phyloP scores from a whole-genome alignment of 2,329 filamentous ascomycete species.

The Aurifilum marmelostoma region DNA sequence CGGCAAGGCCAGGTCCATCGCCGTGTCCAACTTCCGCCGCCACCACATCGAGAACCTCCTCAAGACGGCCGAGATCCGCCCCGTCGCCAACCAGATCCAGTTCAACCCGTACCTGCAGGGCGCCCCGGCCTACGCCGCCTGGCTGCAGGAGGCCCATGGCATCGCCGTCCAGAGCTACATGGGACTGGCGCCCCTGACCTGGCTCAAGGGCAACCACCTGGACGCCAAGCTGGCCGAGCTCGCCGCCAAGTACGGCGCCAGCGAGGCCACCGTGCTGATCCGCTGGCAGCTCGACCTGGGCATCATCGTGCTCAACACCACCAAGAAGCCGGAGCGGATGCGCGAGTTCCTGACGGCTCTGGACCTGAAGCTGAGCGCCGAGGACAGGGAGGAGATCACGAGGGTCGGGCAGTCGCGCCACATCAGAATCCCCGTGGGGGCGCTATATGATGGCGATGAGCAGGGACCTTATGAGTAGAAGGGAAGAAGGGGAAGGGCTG shows the following conservation, averaged over 20 bases:
- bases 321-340: conserved; percentile 38
- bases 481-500: background rate
- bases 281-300: conserved; percentile 33
- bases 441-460: conserved; percentile 12
- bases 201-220: conserved; percentile 30
- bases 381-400: conserved; percentile 39
- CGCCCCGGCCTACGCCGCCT: conserved; percentile 42
- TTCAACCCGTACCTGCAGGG: conserved; percentile 46
- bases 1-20: conserved; percentile 63
- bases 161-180: conserved; percentile 30
- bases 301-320: conserved; percentile 33
- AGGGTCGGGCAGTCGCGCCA: conserved; percentile 8
- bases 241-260: conserved; percentile 31
- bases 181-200: conserved; percentile 31
- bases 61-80: conserved; percentile 45
- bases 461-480: conserved; percentile 5
- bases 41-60: conserved; percentile 57
- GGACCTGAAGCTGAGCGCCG: conserved; percentile 36
- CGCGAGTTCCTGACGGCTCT: conserved; percentile 38
- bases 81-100: conserved; percentile 47
- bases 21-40: conserved; percentile 63
- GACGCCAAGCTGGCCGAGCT: conserved; percentile 30
- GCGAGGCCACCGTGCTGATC: conserved; percentile 32
- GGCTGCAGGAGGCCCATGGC: conserved; percentile 19
- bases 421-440: conserved; percentile 15